Evolutionary conservation across 805 yeast genomes (phyloP).

Genomic region (Candida chilensis): DNA sequence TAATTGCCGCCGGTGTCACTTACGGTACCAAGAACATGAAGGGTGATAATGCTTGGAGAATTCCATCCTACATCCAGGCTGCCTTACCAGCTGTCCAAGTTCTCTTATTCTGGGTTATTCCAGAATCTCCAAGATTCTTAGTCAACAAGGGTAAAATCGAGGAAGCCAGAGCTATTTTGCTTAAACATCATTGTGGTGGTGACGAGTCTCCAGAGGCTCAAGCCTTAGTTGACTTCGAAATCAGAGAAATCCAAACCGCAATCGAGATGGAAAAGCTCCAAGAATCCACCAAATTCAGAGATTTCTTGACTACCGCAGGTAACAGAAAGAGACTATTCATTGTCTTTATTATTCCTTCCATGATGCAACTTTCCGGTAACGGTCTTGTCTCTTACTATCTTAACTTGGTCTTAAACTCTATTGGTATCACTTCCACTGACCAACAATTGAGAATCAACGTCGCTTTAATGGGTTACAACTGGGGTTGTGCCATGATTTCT

Average conservation of each 20-base stretch:
- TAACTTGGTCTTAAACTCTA: slow-evolving; percentile 23
- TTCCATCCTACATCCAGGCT: no score
- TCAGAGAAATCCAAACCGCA: slow-evolving; percentile 23
- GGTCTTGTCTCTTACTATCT: slow-evolving; percentile 38
- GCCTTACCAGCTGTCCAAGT: no score
- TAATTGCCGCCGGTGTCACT: slow-evolving; percentile 15
- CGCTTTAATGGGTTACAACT: slow-evolving; percentile 19
- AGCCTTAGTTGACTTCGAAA: slow-evolving; percentile 18
- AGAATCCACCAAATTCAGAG: slow-evolving; percentile 19
- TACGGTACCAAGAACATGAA: slow-evolving; percentile 13
- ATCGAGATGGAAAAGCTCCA: slow-evolving; percentile 23
- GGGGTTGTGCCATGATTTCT: not conserved
- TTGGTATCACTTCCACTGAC: slow-evolving; percentile 22
- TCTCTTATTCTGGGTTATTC: no score
- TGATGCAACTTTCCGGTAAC: slow-evolving; percentile 34
- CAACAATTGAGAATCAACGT: slow-evolving; percentile 24
- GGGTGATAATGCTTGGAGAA: slow-evolving; percentile 19
- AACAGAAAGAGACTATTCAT: slow-evolving; percentile 27
- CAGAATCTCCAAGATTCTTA: slow-evolving; percentile 36
- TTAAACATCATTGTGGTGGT: slow-evolving; percentile 25
- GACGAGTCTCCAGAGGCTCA: slow-evolving; percentile 15
- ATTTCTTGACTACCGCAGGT: slow-evolving; percentile 21
- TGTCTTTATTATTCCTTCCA: slow-evolving; percentile 14
- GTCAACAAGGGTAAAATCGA: slow-evolving; percentile 21
- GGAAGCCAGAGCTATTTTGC: slow-evolving; percentile 22